phyloP scores from a whole-genome alignment of 768 basidiomycete genomes.

The Psilocybe tampanensis region DNA sequence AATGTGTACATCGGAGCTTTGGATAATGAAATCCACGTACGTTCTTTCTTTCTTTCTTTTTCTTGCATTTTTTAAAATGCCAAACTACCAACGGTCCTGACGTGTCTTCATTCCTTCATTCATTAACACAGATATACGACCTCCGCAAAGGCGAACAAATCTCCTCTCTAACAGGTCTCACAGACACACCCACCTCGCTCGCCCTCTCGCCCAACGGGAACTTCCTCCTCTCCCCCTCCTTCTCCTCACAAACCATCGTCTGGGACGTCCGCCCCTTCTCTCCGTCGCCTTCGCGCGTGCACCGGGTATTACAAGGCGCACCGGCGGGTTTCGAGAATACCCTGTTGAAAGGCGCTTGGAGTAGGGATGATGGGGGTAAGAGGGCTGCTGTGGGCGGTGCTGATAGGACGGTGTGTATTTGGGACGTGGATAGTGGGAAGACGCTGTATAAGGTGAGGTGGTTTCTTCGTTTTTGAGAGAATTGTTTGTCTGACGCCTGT shows the following conservation, averaged over 20 bases:
- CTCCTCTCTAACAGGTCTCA: conserved; percentile 81
- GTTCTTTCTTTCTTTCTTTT: conserved; percentile 28
- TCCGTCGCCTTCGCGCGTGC: conserved; percentile 77
- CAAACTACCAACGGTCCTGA: too few species aligned
- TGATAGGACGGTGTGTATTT: conserved; percentile 83
- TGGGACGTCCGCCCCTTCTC: conserved; percentile 96
- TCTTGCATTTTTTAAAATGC: too few species aligned
- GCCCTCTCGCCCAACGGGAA: conserved; percentile 86
- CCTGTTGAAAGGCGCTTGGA: conserved; percentile 86
- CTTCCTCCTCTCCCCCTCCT: conserved; percentile 86
- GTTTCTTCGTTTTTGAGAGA: not conserved
- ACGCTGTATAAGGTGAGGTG: conserved; percentile 76
- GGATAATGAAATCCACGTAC: conserved; percentile 95
- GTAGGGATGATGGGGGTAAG: conserved; percentile 78
- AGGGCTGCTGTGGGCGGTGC: conserved; percentile 90
- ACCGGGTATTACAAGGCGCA: conserved; percentile 79
- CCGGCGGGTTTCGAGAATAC: conserved; percentile 95
- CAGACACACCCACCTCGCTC: conserved; percentile 93
- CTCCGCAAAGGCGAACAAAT: conserved; percentile 83
- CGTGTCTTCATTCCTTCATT: conserved; percentile 2
- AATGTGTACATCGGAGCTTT: conserved; percentile 89
- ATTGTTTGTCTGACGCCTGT: not conserved
- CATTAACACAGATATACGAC: conserved; percentile 72
- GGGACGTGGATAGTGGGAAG: conserved; percentile 81
- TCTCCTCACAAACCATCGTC: conserved; percentile 87